These are phyloP conservation scores for Sarcomyxa edulis DNA, from an alignment of 768 basidiomycete species.

Conservation along the genomic window DNA sequence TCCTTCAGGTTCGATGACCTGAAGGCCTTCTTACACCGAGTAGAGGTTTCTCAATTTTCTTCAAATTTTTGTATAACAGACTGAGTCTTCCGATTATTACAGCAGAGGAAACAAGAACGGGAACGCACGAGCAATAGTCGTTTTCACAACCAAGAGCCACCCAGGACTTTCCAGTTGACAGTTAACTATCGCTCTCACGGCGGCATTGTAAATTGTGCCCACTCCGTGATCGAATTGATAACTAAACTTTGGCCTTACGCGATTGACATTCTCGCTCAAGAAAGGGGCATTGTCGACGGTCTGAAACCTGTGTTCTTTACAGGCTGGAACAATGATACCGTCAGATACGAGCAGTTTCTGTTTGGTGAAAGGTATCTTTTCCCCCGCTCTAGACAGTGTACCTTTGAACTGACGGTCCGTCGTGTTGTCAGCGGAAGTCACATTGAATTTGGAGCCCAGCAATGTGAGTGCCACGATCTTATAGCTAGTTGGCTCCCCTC, in stretches of 20 bases:
- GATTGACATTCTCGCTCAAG: slow-evolving; percentile 54
- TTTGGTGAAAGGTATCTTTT: slow-evolving; percentile 43
- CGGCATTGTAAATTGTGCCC: slow-evolving; percentile 71
- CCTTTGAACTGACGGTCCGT: not conserved
- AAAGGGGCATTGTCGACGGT: slow-evolving; percentile 50
- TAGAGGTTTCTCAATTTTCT: slow-evolving; percentile 41
- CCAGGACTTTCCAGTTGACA: slow-evolving; percentile 47
- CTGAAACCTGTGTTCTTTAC: slow-evolving; percentile 54
- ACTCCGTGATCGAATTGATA: slow-evolving; percentile 59
- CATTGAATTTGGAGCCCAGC: slow-evolving; percentile 59
- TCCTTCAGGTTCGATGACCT: slow-evolving; percentile 69
- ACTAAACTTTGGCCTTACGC: slow-evolving; percentile 56
- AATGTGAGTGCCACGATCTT: slow-evolving; percentile 40
- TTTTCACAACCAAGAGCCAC: slow-evolving; percentile 5
- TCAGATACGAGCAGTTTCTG: slow-evolving; percentile 53
- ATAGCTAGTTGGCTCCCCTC: not conserved
- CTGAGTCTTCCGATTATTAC: not conserved
- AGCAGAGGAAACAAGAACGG: slow-evolving; percentile 4
- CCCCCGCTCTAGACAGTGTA: not conserved
- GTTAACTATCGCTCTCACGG: slow-evolving; percentile 69
- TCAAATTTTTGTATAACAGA: not conserved
- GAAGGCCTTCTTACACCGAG: slow-evolving; percentile 58
- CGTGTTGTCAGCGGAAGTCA: slow-evolving; percentile 38
- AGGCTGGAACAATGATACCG: slow-evolving; percentile 36
- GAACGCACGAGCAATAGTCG: slow-evolving; percentile 8